Evolutionary conservation across 1,284 basidiomycete species (phyloP).

Genomic region (Lentinula novae-zelandiae): DNA sequence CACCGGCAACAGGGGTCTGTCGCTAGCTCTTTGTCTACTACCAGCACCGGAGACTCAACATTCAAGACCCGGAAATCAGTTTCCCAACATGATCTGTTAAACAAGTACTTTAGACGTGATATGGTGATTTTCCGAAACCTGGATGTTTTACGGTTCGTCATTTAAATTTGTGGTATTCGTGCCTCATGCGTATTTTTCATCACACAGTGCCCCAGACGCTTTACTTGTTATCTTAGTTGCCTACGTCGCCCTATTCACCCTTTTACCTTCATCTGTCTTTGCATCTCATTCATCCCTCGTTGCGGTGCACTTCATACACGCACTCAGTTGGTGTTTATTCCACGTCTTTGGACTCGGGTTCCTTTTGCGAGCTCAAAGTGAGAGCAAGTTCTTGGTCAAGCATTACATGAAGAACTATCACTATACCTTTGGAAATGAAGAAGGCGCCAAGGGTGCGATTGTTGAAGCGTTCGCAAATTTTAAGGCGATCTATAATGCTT

Average conservation of each 20-base stretch:
- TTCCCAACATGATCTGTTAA: conserved; percentile 86
- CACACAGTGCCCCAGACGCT: conserved; percentile 40
- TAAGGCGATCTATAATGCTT: conserved; percentile 92
- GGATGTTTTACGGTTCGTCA: conserved; percentile 75
- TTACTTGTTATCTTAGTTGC: conserved; percentile 38
- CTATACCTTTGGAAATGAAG: conserved; percentile 57
- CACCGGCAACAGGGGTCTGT: conserved; percentile 29
- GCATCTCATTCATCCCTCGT: conserved; percentile 27
- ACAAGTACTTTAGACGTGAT: conserved; percentile 90
- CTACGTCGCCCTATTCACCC: conserved; percentile 33
- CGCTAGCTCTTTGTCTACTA: conserved; percentile 27
- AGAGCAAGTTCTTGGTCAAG: conserved; percentile 86
- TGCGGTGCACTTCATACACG: conserved; percentile 75
- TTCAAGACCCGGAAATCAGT: conserved; percentile 25
- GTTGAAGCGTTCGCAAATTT: conserved; percentile 93
- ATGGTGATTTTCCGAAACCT: conserved; percentile 79
- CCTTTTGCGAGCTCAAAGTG: conserved; percentile 80
- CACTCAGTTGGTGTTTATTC: conserved; percentile 83
- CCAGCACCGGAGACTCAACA: conserved; percentile 11
- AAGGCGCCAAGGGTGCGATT: conserved; percentile 63
- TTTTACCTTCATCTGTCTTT: conserved; percentile 35
- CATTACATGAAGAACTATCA: conserved; percentile 94
- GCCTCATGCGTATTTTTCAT: conserved; percentile 49
- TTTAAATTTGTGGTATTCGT: conserved; percentile 5
- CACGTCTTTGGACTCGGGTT: conserved; percentile 89